phyloP scores from a whole-genome alignment of 2,329 filamentous ascomycete genomes.

The Pestalotiopsis sp. region DNA sequence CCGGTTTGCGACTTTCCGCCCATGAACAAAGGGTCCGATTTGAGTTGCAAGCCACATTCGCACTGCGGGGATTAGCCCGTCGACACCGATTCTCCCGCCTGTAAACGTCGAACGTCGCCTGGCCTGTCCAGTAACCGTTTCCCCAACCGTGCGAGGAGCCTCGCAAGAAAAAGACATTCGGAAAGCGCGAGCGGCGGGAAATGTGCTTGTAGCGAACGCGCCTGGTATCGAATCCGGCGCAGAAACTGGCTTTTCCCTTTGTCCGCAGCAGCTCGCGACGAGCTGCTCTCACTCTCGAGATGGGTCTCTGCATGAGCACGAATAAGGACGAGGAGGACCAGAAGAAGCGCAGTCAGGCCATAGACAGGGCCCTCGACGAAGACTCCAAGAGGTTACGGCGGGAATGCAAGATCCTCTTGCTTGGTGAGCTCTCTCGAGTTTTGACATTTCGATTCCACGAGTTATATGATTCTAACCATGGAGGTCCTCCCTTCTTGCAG shows the following conservation, averaged over 20 bases:
- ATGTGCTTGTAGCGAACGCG: constrained; percentile 11
- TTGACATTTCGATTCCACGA: constrained; percentile 17
- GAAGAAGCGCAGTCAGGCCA: constrained; percentile 95
- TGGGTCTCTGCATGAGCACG: constrained; percentile 94
- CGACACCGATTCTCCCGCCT: neutral
- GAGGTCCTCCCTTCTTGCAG: constrained; percentile 46
- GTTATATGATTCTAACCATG: neutral
- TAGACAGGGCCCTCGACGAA: constrained; percentile 91
- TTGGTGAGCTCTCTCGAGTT: constrained; percentile 62
- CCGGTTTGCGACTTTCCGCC: constrained; percentile 2
- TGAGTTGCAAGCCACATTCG: constrained; percentile 3
- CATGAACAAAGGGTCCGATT: constrained; percentile 6
- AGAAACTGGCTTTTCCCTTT: constrained; percentile 6
- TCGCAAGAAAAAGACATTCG: neutral
- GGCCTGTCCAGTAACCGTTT: neutral
- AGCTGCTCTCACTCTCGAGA: constrained; percentile 43
- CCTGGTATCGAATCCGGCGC: constrained; percentile 7
- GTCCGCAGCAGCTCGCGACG: neutral
- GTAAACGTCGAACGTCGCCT: neutral
- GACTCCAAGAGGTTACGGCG: constrained; percentile 89
- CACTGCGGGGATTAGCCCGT: constrained; percentile 4
- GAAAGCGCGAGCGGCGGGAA: neutral
- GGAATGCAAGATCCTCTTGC: constrained; percentile 97
- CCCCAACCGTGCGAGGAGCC: neutral
- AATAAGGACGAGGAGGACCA: constrained; percentile 85